These are phyloP conservation scores for Penicillium sp. DNA, from an alignment of 2,329 filamentous ascomycete genomes.

Conservation along the genomic window DNA sequence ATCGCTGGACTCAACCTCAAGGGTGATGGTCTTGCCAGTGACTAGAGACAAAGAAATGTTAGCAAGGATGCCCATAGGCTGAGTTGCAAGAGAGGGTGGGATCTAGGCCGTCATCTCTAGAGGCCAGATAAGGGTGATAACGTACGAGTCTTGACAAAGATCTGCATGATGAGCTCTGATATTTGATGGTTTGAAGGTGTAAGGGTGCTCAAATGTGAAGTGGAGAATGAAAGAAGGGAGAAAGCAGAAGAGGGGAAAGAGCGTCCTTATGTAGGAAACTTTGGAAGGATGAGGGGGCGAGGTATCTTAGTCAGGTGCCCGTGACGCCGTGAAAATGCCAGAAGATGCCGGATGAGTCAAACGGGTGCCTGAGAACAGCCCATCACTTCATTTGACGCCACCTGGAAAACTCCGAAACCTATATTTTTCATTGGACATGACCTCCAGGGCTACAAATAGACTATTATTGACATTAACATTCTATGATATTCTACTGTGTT, in stretches of 20 bases:
- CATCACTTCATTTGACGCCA: conserved; percentile 21
- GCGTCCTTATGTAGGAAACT: conserved; percentile 33
- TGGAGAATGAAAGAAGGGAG: conserved; percentile 23
- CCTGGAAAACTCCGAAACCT: conserved; percentile 7
- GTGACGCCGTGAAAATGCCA: conserved; percentile 12
- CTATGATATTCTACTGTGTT: not conserved
- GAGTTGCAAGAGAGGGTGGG: conserved; percentile 18
- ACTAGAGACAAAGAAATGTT: conserved; percentile 42
- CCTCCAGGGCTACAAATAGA: not conserved
- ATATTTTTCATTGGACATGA: not conserved
- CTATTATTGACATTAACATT: not conserved
- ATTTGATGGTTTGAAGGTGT: conserved; percentile 15
- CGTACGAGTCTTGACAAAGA: conserved; percentile 96
- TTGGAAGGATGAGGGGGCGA: conserved; percentile 23
- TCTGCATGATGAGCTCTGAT: conserved; percentile 70
- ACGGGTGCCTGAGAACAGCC: conserved; percentile 16
- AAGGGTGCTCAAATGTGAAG: conserved; percentile 8
- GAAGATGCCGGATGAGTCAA: conserved; percentile 30
- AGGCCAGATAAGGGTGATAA: conserved; percentile 37
- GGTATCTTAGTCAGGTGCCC: conserved; percentile 29
- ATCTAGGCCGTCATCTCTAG: not conserved
- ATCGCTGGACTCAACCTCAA: conserved; percentile 52
- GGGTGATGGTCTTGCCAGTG: conserved; percentile 49
- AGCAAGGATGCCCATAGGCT: not conserved
- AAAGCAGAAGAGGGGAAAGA: conserved; percentile 26